Evolutionary conservation across 495 filamentous ascomycete genomes (phyloP).

Genomic region (Penicillium alfredii): DNA sequence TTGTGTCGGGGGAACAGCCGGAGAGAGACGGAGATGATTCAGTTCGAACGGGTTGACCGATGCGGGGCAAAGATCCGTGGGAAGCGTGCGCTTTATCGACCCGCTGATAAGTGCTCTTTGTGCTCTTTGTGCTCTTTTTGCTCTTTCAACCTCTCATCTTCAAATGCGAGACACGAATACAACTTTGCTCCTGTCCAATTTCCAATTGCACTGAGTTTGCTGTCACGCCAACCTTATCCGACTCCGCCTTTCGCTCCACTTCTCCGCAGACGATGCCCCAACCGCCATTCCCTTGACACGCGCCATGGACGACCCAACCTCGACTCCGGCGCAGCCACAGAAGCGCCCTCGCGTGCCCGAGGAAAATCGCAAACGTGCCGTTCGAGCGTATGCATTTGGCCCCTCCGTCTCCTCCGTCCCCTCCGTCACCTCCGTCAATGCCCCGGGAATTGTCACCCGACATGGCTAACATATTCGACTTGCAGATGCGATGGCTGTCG

Average conservation of each 20-base stretch:
- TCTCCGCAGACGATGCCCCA: slow-evolving; percentile 25
- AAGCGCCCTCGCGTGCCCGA: slow-evolving; percentile 45
- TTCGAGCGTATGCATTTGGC: slow-evolving; percentile 42
- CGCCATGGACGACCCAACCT: slow-evolving; percentile 23
- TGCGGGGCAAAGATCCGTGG: slow-evolving; percentile 16
- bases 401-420: no score
- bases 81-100: slow-evolving; percentile 5
- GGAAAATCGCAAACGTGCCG: slow-evolving; percentile 46
- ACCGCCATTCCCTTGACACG: slow-evolving; percentile 18
- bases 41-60: no score
- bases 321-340: slow-evolving; percentile 27
- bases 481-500: slow-evolving; percentile 43
- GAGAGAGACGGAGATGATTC: no score
- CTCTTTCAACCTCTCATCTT: not conserved
- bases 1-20: no score
- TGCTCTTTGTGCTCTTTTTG: not conserved
- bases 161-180: no score
- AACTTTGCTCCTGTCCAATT: no score
- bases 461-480: slow-evolving; percentile 9
- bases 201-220: no score
- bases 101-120: slow-evolving; percentile 16
- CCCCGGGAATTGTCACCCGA: no score
- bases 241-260: slow-evolving; percentile 9
- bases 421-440: no score
- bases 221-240: slow-evolving; percentile 1